Evolutionary conservation across 2,329 filamentous ascomycete genomes (phyloP).

Genomic region (Penicillium sp.): DNA sequence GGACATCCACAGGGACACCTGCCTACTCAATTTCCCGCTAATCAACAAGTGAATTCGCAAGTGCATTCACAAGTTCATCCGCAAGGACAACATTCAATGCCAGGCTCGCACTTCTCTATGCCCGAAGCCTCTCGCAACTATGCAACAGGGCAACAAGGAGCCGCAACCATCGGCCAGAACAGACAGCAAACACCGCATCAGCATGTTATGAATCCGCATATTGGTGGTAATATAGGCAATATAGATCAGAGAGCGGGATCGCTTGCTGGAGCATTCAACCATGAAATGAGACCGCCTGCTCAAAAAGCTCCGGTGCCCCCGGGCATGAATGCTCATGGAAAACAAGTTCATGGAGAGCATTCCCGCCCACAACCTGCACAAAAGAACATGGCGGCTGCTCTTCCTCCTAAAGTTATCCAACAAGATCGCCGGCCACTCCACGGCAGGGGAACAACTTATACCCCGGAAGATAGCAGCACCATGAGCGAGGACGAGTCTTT

Average conservation of each 20-base stretch:
- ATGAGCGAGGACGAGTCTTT: constrained; percentile 28
- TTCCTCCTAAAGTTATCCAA: constrained; percentile 8
- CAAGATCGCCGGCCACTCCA: neutral
- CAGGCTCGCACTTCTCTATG: neutral
- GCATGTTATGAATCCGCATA: neutral
- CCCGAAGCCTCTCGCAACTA: neutral
- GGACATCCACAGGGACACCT: neutral
- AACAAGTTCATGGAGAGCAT: neutral
- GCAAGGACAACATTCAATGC: neutral
- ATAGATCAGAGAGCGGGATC: neutral
- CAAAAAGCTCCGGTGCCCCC: neutral
- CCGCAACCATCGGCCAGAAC: neutral
- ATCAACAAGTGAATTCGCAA: neutral
- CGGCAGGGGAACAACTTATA: constrained; percentile 10
- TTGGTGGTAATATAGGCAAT: neutral
- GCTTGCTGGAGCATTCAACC: neutral
- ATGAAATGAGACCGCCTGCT: neutral
- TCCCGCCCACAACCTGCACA: neutral
- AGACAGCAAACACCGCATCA: neutral
- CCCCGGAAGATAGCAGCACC: constrained; percentile 21
- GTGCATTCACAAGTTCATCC: neutral
- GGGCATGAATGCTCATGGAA: neutral
- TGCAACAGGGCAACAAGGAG: neutral
- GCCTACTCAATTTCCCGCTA: neutral
- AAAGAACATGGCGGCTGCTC: neutral